phyloP scores from a whole-genome alignment of 306 rosid genomes.

The Fragaria vesca region DNA sequence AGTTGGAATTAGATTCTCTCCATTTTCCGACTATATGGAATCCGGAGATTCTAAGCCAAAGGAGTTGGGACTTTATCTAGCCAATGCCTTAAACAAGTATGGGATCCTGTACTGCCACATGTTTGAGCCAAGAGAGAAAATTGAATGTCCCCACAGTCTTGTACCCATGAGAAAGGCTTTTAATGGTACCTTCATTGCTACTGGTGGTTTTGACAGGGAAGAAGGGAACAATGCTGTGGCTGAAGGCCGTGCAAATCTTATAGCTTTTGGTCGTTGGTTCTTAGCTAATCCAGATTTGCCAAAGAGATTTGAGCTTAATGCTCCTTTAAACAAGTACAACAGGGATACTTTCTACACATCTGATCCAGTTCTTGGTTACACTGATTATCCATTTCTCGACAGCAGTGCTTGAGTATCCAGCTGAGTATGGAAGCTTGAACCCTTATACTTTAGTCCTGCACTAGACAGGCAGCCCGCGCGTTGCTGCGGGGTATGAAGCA shows the following conservation, averaged over 20 bases:
- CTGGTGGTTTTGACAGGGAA: conserved; percentile 2
- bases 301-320: conserved; percentile 53
- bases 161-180: too few species aligned
- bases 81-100: too few species aligned
- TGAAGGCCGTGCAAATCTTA: conserved; percentile 42
- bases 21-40: too few species aligned
- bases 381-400: conserved; percentile 61
- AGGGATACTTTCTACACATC: conserved; percentile 40
- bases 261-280: conserved; percentile 42
- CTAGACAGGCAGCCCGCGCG: too few species aligned
- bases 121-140: too few species aligned
- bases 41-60: too few species aligned
- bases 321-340: conserved; percentile 57
- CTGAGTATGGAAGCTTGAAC: background rate
- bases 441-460: background rate
- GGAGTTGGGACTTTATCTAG: too few species aligned
- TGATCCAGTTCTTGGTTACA: conserved; percentile 61
- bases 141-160: too few species aligned
- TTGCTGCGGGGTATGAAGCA: too few species aligned
- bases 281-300: conserved; percentile 75
- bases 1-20: too few species aligned
- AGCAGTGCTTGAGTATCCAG: background rate
- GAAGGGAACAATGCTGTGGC: conserved; percentile 51
- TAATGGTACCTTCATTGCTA: too few species aligned
- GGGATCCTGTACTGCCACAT: too few species aligned